Base-by-base conservation (phyloP, 306 rosid genomes). In the Begonia loranthoides region DNA sequence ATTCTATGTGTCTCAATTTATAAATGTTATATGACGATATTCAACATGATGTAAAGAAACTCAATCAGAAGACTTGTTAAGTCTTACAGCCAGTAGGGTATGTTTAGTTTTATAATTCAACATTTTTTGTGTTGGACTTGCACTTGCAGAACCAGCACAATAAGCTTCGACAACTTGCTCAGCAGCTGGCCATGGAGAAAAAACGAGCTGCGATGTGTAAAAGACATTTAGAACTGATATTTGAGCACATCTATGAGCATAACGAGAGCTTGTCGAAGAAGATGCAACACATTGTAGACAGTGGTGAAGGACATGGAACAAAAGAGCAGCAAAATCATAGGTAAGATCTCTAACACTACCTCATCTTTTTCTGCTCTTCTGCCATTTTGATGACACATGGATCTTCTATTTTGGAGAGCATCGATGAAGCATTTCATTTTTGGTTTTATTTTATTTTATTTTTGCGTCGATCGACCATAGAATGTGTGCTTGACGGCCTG, bases 211-310 rank as follows among this genome's bases (percentile, higher is more conserved):
- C 85, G 4, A 70, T 75, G 3, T 86, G 86, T 70, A 90, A 86
- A 76, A 86, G 96, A 71, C 99, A 86, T 67, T 86, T 86, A 51
- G 99, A 90, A 58, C 64, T 83, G 66, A 62, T 90, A 65, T 87
- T 90, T 38, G 95, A 83, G 77, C 93, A 83, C 61, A 83, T 86
- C 10, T 94, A 83, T 13, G 93, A 90, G 75, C 94, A 78, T 70
- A 90, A 90, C 51, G 76, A 76, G 66, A 78, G 63, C 71, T 75
- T 90, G 50, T 80, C 99, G 34, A 86, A 76, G 70, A 90, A 75
- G 86, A 76, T 86, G 63, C 95, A 80, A 64, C 79, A 82, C 76
- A 71, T 83, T 57, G 94, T 90, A 62, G 86, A 78, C 19, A 80
- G 69, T 69, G 96, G 96, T 90, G 72, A 83, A 81, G 73, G 87